Base-by-base conservation (phyloP, 2,329 filamentous ascomycete genomes). In the Fusarium udum region DNA sequence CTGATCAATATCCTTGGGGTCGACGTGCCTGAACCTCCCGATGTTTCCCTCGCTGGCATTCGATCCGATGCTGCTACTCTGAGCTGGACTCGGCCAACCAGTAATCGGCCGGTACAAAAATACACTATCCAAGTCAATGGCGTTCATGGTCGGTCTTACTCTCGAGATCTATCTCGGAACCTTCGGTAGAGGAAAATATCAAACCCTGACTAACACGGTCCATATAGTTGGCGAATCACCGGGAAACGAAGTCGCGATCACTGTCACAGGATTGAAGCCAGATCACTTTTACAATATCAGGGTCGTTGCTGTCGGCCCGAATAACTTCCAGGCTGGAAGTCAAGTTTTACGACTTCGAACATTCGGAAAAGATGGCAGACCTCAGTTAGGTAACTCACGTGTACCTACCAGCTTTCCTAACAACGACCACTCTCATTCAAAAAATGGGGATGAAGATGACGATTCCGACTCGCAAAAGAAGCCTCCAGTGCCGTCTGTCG, bases 51-150 rank as follows among this genome's bases (percentile, higher is more conserved):
- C 39, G 94, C 95, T 62, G 94, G 93, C 72, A 96, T 99, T 77
- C 93, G 92, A 75, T 88, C 93, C 34, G 93, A 97, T 80, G 93
- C 95, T 64, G 93, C 97, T 37, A 93, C 95, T 36, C 87, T 99
- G 48, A 95, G 95, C 81, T 99, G 96, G 96, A 94, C 95, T 70
- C 89, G 92, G 67, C 92, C 93, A 1, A 89, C 86, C 6, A 82
- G 84, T 48, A 89, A 88, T 71, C 87, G 89, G 43, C 88, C 93
- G 6, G 93, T 97, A 61, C 89, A 94, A 60, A 97, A 95, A 83
- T 96, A 97, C 80, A 88, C 95, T 51, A 94, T 99, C 59, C 94
- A 97, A 80, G 92, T 99, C 73, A 98, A 99, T 82, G 95, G 95
- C 46, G 92, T 95, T 48, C 94, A 94, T 84, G 93, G 94, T 96